phyloP scores from a whole-genome alignment of 163 green algal species.

The Prototheca cutis region DNA sequence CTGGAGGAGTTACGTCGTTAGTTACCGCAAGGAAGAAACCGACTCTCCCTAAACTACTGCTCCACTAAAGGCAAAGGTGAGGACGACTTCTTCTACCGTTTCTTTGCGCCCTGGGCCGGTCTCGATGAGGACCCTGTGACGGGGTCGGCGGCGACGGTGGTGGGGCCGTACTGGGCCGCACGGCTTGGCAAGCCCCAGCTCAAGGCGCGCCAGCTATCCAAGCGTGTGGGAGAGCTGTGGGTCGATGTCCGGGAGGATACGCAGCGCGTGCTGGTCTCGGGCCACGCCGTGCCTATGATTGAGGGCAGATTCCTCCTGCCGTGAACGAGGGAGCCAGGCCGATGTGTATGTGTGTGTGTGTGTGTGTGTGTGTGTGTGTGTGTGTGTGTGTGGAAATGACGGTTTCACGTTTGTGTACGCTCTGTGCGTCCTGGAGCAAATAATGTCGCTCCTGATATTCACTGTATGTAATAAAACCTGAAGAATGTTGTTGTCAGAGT shows the following conservation, averaged over 20 bases:
- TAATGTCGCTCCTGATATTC: too few species aligned
- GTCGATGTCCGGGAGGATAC: slow-evolving; percentile 21
- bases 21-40: too few species aligned
- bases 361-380: not conserved
- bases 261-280: slow-evolving; percentile 31
- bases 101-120: slow-evolving; percentile 67
- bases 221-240: slow-evolving; percentile 31
- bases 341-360: too few species aligned
- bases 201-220: slow-evolving; percentile 19
- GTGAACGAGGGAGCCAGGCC: slow-evolving; percentile 13
- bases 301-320: too few species aligned
- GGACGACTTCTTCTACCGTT: slow-evolving; percentile 57
- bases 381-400: not conserved
- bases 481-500: too few species aligned
- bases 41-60: too few species aligned
- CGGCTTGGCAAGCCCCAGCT: slow-evolving; percentile 13
- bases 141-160: slow-evolving; percentile 24
- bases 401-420: too few species aligned
- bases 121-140: slow-evolving; percentile 78
- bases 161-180: slow-evolving; percentile 16
- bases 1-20: too few species aligned
- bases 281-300: slow-evolving; percentile 33
- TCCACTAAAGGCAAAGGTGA: not conserved
- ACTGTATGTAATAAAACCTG: too few species aligned
- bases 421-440: too few species aligned